Conservation (phyloP, 768 basidiomycete species). For the Termitomyces sp. region DNA sequence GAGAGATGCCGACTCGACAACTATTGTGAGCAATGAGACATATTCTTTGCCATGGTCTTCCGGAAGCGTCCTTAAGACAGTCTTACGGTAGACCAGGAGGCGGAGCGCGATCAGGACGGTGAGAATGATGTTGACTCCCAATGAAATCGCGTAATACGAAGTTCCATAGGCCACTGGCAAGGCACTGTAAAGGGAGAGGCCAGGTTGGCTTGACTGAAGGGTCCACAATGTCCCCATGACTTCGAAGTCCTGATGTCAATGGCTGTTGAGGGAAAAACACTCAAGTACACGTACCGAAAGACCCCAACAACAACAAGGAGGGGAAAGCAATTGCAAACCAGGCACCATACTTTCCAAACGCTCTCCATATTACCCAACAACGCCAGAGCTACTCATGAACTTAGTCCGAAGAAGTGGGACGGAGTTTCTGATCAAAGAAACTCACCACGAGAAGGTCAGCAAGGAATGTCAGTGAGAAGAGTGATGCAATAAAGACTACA, state of each 20-base stretch:
- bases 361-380: constrained; percentile 46
- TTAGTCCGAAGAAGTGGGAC: neutral
- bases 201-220: constrained; percentile 40
- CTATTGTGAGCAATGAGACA: constrained; percentile 33
- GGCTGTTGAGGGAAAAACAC: neutral
- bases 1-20: constrained; percentile 45
- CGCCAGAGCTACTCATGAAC: constrained; percentile 36
- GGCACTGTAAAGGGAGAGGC: constrained; percentile 36
- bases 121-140: constrained; percentile 40
- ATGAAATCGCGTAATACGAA: constrained; percentile 37
- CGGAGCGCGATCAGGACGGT: constrained; percentile 38
- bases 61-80: constrained; percentile 28
- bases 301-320: constrained; percentile 32
- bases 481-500: constrained; percentile 35
- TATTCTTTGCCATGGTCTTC: constrained; percentile 34
- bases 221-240: constrained; percentile 44
- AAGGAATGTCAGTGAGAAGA: constrained; percentile 37
- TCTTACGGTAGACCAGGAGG: constrained; percentile 32
- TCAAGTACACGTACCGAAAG: constrained; percentile 34
- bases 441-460: constrained; percentile 43
- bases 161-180: constrained; percentile 36
- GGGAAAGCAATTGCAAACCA: constrained; percentile 36
- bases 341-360: constrained; percentile 30
- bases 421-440: neutral
- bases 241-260: constrained; percentile 14